Evolutionary conservation across 2,329 filamentous ascomycete species (phyloP).

Genomic region (Fusarium chaquense): DNA sequence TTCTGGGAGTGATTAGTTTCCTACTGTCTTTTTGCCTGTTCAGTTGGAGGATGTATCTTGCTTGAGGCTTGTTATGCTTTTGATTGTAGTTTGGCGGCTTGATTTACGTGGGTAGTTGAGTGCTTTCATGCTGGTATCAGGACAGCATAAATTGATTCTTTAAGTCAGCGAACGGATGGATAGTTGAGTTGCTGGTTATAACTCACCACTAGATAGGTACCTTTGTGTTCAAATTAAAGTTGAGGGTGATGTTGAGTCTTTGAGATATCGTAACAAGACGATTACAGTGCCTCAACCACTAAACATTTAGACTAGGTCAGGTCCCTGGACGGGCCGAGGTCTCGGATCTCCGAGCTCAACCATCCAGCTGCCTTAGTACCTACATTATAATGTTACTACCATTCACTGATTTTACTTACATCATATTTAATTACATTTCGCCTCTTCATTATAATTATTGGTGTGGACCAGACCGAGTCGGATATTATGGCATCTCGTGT

Average conservation of each 20-base stretch:
- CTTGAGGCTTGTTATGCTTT: background rate
- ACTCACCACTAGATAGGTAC: too few species aligned
- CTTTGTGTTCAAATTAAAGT: background rate
- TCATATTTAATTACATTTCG: too few species aligned
- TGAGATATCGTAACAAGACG: background rate
- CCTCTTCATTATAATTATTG: background rate
- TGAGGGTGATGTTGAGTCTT: background rate
- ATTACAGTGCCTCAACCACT: constrained; percentile 24
- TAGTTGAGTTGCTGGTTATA: background rate
- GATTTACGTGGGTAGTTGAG: background rate
- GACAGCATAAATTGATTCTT: background rate
- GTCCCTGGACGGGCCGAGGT: background rate
- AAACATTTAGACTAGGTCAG: constrained; percentile 1
- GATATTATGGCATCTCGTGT: constrained; percentile 1
- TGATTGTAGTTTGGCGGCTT: background rate
- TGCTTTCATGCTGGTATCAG: background rate
- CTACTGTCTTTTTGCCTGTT: background rate
- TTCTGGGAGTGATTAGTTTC: constrained; percentile 50
- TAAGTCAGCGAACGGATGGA: background rate
- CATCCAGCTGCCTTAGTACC: background rate
- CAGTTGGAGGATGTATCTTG: background rate
- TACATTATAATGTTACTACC: background rate
- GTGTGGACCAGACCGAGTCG: too few species aligned
- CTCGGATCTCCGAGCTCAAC: constrained; percentile 24
- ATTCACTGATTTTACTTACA: background rate